Evolutionary conservation across 75 land plant species (phyloP), one percentile per base, ranked within the genome.

Genomic region (Picea sitchensis): DNA sequence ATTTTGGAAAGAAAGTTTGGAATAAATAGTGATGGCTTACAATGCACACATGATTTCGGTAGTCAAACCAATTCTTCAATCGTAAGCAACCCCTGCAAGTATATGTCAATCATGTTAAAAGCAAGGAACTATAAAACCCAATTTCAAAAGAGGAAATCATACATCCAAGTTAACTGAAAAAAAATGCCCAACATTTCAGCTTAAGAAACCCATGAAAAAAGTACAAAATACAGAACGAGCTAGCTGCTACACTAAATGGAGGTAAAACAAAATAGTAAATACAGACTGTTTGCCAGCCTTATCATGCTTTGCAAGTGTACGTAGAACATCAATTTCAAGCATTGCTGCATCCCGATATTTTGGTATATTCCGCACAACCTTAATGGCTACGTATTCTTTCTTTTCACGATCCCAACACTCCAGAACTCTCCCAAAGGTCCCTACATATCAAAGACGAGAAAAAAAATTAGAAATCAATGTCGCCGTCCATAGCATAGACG

Each of bases 331-430:
- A 72, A 94, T 88, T 85, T 94, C 97, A 86, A 94, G 91, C 93
- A 91, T 90, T 18, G 97, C 95, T 57, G 93, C 97, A 65, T 89
- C 95, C 34, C 97, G 83, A 67, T 94, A 94, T 74, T 94, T 94
- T 9, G 84, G 69, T 61, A 87, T 81, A 11, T 88, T 86, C n/a
- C 97, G 85, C 20, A 94, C 84, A 80, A 94, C 78, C 82, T 94
- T 94, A 56, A 94, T 85, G 11, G 97, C 97, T 14, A 94, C 97
- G 64, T 80, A 18, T 65, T 92, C 95, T 73, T 85, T 85, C 32
- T 58, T 78, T 62, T 89, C 89, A 65, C 86, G 72, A 69, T 94
- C 96, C 84, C 88, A 87, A 67, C 96, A 94, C 81, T 94, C 95
- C 65, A 94, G 58, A 36, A 94, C 96, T 77, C 87, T 89, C 36